Base-by-base conservation (phyloP, 1,284 basidiomycete species). In the Rhodotorula sp. region DNA sequence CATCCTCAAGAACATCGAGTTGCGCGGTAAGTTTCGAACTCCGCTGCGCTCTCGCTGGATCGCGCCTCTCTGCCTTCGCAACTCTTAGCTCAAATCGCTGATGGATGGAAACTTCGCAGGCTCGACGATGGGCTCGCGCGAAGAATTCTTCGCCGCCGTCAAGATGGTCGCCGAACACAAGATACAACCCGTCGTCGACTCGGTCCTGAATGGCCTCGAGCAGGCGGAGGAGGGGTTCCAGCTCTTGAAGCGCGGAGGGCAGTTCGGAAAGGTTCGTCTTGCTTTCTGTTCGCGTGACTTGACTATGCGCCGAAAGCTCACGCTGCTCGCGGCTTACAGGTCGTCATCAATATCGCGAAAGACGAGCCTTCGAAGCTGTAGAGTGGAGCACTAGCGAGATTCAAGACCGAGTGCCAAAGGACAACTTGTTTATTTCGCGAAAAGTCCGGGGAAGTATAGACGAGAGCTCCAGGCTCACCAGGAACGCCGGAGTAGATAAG, bases 51-150 rank as follows among this genome's bases (percentile, higher is more conserved):
- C 22, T 22, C 26, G 56, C 44, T 22, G 22, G 22, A 10, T 51
- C 62, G 26, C 28, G 6, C 22, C 26, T 1, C 20, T 9, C 31
- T 16, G 30, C 3, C 48, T 44, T 47, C n/a, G 8, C 44, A 1
- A 40, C 28, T 22, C 20, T 46, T 0, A 10, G 28, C 8, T 22
- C 22, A 28, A 10, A 1, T 44, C 0, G 4, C 30, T 8, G 37
- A 28, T 10, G 10, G 15, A 31, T 9, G 40, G 18, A n/a, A 44
- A 18, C 40, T 44, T 44, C 34, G 40, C 63, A 76, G 78, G 80
- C 10, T 77, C 89, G 1, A 91, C 89, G 28, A 91, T 94, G 89
- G 92, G 91, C 20, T 91, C 90, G n/a, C 85, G 84, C 65, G 82
- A 85, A 65, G 91, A 94, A 81, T 84, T 94, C 66, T 79, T 84